Evolutionary conservation across 179 eudicot species (phyloP), one percentile per base, ranked within the genome.

Genomic region (Gypsophila paniculata): DNA sequence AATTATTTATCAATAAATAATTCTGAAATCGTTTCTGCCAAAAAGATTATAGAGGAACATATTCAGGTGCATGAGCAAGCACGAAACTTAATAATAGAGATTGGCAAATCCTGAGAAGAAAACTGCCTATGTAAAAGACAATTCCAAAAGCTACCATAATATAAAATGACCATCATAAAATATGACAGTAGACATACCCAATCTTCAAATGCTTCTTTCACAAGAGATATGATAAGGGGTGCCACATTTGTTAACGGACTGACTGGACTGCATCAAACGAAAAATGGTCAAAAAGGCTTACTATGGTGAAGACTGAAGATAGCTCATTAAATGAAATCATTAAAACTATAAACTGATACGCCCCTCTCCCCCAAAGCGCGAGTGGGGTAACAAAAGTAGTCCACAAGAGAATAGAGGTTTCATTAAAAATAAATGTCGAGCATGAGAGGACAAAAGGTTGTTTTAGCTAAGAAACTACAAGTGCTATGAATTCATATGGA

Each of bases 131-230:
- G 61, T 9, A 55, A 55, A 55, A 55, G 4, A 55, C 23, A 55
- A 55, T 55, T 18, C 26, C 61, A 55, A 55, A 55, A 21, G 61
- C 61, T 55, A 55, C 61, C 29, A 21, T 55, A 54, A 54, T 18
- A 54, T 0, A 54, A 54, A n/a, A n/a, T 26, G 46, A 48, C 18
- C 38, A 48, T 34, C n/a, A 39, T 15, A 72, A 72, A 61, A 58
- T 8, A 22, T 19, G 53, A 38, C 51, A 61, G 18, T 62, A 70
- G n/a, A 80, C 97, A 90, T 86, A 92, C 99, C 99, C 97, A 92
- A 71, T 95, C 99, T 75, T 95, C 99, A 89, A 89, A 95, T 75
- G 97, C 97, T 77, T 95, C 99, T 85, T 92, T 95, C 72, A 92
- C 82, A 72, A 95, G 97, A 78, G 97, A 92, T 65, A 88, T 89